phyloP scores from a whole-genome alignment of 768 basidiomycete genomes.

The Termitomyces sp. region DNA sequence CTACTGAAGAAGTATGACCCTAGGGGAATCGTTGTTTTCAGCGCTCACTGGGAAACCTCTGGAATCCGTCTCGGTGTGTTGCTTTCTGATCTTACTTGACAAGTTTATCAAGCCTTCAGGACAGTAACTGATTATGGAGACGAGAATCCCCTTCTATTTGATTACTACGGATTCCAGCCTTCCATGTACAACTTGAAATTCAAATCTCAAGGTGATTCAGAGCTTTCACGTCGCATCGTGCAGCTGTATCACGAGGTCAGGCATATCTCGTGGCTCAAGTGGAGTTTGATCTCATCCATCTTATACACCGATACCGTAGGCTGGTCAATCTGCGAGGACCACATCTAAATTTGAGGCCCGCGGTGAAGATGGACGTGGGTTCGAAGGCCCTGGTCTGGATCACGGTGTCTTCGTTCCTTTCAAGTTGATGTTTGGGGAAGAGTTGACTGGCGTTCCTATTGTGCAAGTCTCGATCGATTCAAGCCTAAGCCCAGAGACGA shows the following conservation, averaged over 20 bases:
- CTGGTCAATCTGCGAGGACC: constrained; percentile 48
- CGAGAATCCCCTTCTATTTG: constrained; percentile 69
- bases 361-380: constrained; percentile 63
- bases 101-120: neutral
- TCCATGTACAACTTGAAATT: constrained; percentile 61
- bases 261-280: neutral
- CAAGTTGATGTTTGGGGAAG: constrained; percentile 70
- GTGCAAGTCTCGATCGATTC: constrained; percentile 67
- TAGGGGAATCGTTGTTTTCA: constrained; percentile 76
- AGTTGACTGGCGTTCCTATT: constrained; percentile 57
- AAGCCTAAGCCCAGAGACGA: constrained; percentile 50
- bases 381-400: constrained; percentile 61
- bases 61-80: constrained; percentile 50
- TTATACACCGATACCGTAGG: constrained; percentile 20
- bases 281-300: neutral
- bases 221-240: constrained; percentile 54
- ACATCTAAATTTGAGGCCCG: constrained; percentile 46
- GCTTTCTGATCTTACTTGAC: neutral
- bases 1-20: constrained; percentile 69
- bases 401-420: constrained; percentile 83
- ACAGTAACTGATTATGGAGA: constrained; percentile 75
- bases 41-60: constrained; percentile 75
- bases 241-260: constrained; percentile 51
- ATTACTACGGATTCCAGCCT: constrained; percentile 66
- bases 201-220: constrained; percentile 57